A percentile compares a stretch with the other conserved stretches of the same genome.
Evolutionary conservation across 176 grass and related monocot genomes (phyloP).

Genomic region (Aegilops tauschii): DNA sequence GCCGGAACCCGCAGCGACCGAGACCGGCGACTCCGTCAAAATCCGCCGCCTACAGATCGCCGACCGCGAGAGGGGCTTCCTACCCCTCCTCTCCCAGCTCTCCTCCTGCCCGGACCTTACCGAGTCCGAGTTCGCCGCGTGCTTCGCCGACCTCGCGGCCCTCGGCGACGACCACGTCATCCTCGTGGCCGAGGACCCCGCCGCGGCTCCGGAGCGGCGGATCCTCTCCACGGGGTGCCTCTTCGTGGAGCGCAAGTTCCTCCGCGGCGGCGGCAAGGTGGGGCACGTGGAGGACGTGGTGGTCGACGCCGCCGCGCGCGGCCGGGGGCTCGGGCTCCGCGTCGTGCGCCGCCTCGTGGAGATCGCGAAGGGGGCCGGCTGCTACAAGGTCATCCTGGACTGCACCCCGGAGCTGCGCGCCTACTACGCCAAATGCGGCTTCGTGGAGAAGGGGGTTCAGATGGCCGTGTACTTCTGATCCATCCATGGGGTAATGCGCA

Average conservation of each 20-base stretch:
- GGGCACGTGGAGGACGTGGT: slow-evolving; percentile 91
- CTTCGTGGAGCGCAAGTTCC: slow-evolving; percentile 92
- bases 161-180: slow-evolving; percentile 78
- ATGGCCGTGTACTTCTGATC: slow-evolving; percentile 87
- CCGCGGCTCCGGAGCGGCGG: slow-evolving; percentile 3
- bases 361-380: slow-evolving; percentile 55
- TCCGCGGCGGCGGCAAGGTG: slow-evolving; percentile 64
- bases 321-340: slow-evolving; percentile 50
- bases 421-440: slow-evolving; percentile 84
- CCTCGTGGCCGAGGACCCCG: slow-evolving; percentile 63
- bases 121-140: slow-evolving; percentile 51
- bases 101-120: slow-evolving; percentile 64
- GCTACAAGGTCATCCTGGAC: slow-evolving; percentile 95
- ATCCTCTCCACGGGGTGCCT: slow-evolving; percentile 77
- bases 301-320: slow-evolving; percentile 57
- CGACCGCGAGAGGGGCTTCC: slow-evolving; percentile 66
- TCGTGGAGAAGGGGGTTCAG: slow-evolving; percentile 84
- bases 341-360: slow-evolving; percentile 65
- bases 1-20: slow-evolving; percentile 28
- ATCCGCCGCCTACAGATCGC: slow-evolving; percentile 66
- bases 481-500: slow-evolving; percentile 4
- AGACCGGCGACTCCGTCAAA: slow-evolving; percentile 4
- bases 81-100: slow-evolving; percentile 66
- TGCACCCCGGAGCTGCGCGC: slow-evolving; percentile 62
- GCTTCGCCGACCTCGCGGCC: slow-evolving; percentile 73